These are phyloP conservation scores for Penicillium diatomitis DNA, from an alignment of 495 filamentous ascomycete species.

Conservation along the genomic window DNA sequence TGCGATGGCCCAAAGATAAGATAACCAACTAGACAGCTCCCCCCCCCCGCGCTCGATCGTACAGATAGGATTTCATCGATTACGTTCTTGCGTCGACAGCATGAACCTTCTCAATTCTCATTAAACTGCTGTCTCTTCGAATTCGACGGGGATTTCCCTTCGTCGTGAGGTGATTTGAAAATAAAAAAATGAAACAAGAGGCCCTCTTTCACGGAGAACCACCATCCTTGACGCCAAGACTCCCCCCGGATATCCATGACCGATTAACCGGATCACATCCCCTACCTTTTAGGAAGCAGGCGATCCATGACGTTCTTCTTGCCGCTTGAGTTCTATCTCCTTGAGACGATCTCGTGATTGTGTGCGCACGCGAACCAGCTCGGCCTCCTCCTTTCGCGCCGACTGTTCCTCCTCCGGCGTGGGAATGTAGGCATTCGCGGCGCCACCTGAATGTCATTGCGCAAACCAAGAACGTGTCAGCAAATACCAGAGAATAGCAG, in stretches of 20 bases:
- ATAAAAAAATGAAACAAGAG: too few species aligned
- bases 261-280: too few species aligned
- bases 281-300: conserved; percentile 3
- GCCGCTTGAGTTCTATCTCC: conserved; percentile 23
- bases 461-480: too few species aligned
- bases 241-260: too few species aligned
- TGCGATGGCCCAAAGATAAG: conserved; percentile 1
- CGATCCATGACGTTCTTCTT: conserved; percentile 17
- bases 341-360: conserved; percentile 30
- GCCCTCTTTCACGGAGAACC: too few species aligned
- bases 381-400: conserved; percentile 23
- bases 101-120: too few species aligned
- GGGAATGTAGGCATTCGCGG: conserved; percentile 37
- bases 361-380: conserved; percentile 29
- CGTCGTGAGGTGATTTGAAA: too few species aligned
- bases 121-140: too few species aligned
- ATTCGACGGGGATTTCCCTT: too few species aligned
- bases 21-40: conserved; percentile 1
- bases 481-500: too few species aligned
- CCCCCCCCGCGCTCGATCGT: conserved; percentile 2
- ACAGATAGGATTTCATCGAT: conserved; percentile 1
- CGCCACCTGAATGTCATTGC: conserved; percentile 22
- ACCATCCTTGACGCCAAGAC: too few species aligned
- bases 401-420: conserved; percentile 29
- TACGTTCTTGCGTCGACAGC: too few species aligned